Evolutionary conservation across 2,329 filamentous ascomycete genomes (phyloP).

Genomic region (Diaporthe aspalathi): DNA sequence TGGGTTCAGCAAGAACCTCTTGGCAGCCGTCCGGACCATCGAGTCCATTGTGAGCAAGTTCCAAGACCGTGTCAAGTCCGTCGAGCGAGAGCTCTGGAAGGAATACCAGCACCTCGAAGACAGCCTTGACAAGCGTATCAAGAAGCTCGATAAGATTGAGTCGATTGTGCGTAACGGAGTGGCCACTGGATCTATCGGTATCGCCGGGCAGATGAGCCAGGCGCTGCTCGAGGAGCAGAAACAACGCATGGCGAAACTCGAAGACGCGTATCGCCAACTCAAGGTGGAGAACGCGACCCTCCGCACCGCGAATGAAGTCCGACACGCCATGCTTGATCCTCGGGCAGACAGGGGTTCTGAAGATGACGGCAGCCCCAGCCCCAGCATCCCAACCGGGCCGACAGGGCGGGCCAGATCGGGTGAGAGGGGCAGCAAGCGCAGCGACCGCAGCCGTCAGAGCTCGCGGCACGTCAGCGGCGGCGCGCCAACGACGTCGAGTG

Average conservation of each 20-base stretch:
- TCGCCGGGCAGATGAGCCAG: conserved; percentile 27
- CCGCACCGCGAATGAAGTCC: conserved; percentile 70
- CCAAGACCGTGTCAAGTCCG: conserved; percentile 80
- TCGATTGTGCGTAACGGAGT: conserved; percentile 77
- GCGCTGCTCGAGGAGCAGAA: conserved; percentile 53
- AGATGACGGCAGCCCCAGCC: conserved; percentile 61
- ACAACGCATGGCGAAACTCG: conserved; percentile 63
- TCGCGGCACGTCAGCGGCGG: conserved; percentile 41
- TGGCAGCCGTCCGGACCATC: conserved; percentile 87
- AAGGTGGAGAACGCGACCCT: conserved; percentile 78
- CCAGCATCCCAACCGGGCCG: conserved; percentile 66
- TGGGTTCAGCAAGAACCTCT: conserved; percentile 89
- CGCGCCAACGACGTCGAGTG: conserved; percentile 37
- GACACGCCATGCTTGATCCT: conserved; percentile 55
- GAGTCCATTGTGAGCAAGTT: conserved; percentile 84
- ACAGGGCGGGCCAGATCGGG: conserved; percentile 51
- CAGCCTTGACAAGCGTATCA: conserved; percentile 80
- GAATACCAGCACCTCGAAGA: conserved; percentile 90
- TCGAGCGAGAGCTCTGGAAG: conserved; percentile 91
- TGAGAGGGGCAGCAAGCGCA: conserved; percentile 28
- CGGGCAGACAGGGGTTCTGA: conserved; percentile 46
- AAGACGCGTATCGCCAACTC: conserved; percentile 71
- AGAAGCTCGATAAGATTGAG: conserved; percentile 90
- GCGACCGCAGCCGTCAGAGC: conserved; percentile 33
- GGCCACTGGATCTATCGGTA: conserved; percentile 59